Conservation (phyloP, 805 yeast genomes). For the Starmera quercuum region DNA sequence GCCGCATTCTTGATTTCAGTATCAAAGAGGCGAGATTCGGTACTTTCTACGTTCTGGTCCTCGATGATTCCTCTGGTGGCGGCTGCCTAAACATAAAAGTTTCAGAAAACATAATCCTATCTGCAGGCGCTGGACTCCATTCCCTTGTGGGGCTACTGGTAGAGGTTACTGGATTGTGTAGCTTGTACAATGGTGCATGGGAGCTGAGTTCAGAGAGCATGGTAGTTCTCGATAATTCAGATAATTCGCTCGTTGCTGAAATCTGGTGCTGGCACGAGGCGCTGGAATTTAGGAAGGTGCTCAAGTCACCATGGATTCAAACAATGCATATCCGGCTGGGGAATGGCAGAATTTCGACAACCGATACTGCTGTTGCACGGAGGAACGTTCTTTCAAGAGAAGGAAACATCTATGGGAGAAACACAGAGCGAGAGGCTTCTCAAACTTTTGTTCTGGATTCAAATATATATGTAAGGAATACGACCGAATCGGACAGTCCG, state of each 20-base stretch:
- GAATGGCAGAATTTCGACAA: too few species aligned
- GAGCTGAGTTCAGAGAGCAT: not conserved
- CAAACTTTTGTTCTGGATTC: too few species aligned
- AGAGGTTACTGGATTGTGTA: not conserved
- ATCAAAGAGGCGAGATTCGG: slow-evolving; percentile 1
- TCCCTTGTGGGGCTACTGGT: not conserved
- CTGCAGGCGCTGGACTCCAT: too few species aligned
- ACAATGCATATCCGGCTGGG: too few species aligned
- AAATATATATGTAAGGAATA: too few species aligned
- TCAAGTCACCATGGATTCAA: not conserved
- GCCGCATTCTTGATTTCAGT: slow-evolving; percentile 21
- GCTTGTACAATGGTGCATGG: not conserved
- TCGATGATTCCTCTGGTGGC: slow-evolving; percentile 19
- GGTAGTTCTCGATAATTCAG: not conserved
- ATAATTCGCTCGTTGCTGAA: not conserved
- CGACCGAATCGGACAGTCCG: too few species aligned
- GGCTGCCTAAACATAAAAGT: not conserved
- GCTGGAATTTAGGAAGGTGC: not conserved
- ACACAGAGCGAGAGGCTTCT: too few species aligned
- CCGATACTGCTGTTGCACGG: too few species aligned
- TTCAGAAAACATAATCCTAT: too few species aligned
- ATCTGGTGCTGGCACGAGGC: not conserved
- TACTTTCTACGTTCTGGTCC: slow-evolving; percentile 13
- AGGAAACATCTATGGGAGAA: too few species aligned
- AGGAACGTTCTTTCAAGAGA: too few species aligned